These are phyloP conservation scores for Microstegium vimineum DNA, from an alignment of 176 grass and related monocot genomes.

Conservation along the genomic window DNA sequence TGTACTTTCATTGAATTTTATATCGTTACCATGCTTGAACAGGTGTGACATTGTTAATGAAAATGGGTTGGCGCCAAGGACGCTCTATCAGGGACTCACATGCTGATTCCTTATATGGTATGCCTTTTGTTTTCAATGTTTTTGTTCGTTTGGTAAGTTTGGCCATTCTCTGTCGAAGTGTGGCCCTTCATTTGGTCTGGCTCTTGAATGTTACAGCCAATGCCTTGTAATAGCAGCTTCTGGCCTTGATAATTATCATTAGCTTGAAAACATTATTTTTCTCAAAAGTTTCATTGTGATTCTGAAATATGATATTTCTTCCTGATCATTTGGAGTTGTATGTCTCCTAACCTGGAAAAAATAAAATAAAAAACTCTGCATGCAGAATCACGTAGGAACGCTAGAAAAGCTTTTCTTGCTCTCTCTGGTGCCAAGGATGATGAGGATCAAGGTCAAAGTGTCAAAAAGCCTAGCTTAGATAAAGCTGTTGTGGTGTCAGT, in stretches of 20 bases:
- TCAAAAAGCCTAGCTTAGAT: slow-evolving; percentile 33
- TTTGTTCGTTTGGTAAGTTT: slow-evolving; percentile 1
- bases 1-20: not conserved
- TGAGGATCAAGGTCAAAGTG: slow-evolving; percentile 33
- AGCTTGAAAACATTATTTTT: not conserved
- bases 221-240: slow-evolving; percentile 18
- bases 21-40: slow-evolving; percentile 26
- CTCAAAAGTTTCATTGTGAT: slow-evolving; percentile 2
- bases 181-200: not conserved
- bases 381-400: slow-evolving; percentile 81
- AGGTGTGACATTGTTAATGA: slow-evolving; percentile 84
- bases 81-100: slow-evolving; percentile 84
- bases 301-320: slow-evolving; percentile 10
- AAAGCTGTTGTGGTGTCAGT: slow-evolving; percentile 34
- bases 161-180: not conserved
- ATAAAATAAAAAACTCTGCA: not conserved
- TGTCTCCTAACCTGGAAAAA: not conserved
- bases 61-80: slow-evolving; percentile 97
- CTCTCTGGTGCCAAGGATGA: slow-evolving; percentile 57
- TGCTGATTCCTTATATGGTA: slow-evolving; percentile 86
- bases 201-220: not conserved
- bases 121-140: slow-evolving; percentile 7
- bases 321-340: not conserved
- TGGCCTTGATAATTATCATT: not conserved
- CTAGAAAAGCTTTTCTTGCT: slow-evolving; percentile 92